Base-by-base conservation (phyloP, 2,329 filamentous ascomycete species). In the Aureobasidium lini region DNA sequence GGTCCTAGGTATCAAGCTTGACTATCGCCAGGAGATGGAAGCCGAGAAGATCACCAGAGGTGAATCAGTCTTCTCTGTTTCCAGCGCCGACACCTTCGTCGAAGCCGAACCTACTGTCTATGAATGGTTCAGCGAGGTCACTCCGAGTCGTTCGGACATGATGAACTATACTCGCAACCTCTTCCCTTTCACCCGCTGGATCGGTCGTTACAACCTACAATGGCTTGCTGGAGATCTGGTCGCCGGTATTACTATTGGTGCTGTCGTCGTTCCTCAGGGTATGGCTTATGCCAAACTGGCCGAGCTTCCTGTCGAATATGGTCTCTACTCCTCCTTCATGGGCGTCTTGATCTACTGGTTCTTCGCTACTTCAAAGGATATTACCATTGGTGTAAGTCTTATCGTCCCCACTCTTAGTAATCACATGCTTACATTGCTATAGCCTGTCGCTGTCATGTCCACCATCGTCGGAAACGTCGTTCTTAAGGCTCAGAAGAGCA, bases 361-460 rank as follows among this genome's bases (percentile, higher is more conserved):
- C 70, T 97, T 97, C 69, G 94, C 92, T 36, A 99, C 94, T 0
- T 96, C 93, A 13, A 99, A 97, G 71, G 93, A 99, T 73, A 97
- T 99, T 69, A 96, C 93, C 9, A 97, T 97, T 60, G 93, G 93
- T 15, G 87, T 89, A 79, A 75, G 86, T 81, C 1, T 23, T 39
- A 6, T 13, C 32, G 16, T 15, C 32, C 29, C 4, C 16, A 11
- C 15, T 34, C 16, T 23, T 7, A 43, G 36, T 40, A 3, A 32
- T 6, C 4, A n/a, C 44, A 16, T 57, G 39, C 57, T 54, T 16
- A 60, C 34, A 31, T 37, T 23, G 13, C 7, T 42, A 23, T 64
- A 90, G 86, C 93, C 93, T 34, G 94, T 97, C 50, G 94, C 94
- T 39, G 94, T 97, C 65, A 88, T 97, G 82, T 97, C 92, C 1